A percentile compares a stretch with the other conserved stretches of the same genome.
These are phyloP conservation scores for Clavaria fumosa DNA, from an alignment of 768 basidiomycete genomes.

Conservation along the genomic window DNA sequence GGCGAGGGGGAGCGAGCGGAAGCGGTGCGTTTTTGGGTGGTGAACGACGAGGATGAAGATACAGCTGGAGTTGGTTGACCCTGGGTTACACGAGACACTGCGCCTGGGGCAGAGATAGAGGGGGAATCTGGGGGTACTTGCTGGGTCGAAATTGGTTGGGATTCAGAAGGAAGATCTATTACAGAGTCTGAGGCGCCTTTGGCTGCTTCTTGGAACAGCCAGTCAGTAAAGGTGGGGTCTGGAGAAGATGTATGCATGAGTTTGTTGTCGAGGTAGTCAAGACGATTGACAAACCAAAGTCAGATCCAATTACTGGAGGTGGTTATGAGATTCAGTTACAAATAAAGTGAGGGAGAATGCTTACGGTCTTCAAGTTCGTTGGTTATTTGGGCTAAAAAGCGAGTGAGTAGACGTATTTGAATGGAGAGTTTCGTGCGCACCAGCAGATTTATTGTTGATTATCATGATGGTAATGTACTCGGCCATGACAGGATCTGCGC, in stretches of 20 bases:
- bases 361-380: constrained; percentile 71
- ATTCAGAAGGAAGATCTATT: constrained; percentile 25
- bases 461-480: constrained; percentile 94
- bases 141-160: constrained; percentile 12
- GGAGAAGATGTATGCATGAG: no score
- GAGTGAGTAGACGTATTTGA: constrained; percentile 8
- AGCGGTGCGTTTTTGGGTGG: constrained; percentile 48
- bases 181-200: constrained; percentile 49
- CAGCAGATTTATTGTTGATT: constrained; percentile 76
- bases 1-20: constrained; percentile 61
- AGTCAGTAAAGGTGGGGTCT: constrained; percentile 57
- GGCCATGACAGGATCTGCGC: constrained; percentile 74
- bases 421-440: constrained; percentile 24
- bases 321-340: constrained; percentile 1
- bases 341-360: constrained; percentile 11
- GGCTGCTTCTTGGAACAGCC: constrained; percentile 71
- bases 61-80: constrained; percentile 26
- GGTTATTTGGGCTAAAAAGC: constrained; percentile 62
- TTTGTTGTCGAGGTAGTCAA: not conserved
- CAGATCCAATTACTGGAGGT: constrained; percentile 54
- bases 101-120: constrained; percentile 12
- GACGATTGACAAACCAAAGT: constrained; percentile 42
- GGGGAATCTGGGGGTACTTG: constrained; percentile 22
- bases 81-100: constrained; percentile 17
- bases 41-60: constrained; percentile 26